These are phyloP conservation scores for Athelia sp. DNA, from an alignment of 1,284 basidiomycete species.

Conservation along the genomic window DNA sequence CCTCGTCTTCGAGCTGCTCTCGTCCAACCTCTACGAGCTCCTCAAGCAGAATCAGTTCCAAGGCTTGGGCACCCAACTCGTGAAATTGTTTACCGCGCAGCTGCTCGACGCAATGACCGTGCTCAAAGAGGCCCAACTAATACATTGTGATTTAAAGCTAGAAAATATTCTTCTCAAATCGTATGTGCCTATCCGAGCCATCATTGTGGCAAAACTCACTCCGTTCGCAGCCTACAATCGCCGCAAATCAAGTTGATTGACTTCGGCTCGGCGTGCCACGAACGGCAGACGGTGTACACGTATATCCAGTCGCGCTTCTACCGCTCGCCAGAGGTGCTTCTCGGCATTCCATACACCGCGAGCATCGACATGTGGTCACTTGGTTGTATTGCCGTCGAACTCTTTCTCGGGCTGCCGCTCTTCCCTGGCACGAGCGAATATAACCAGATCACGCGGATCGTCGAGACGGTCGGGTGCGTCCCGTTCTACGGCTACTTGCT, in stretches of 20 bases:
- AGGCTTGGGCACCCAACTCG: conserved; percentile 92
- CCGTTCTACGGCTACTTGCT: conserved; percentile 9
- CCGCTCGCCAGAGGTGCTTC: conserved; percentile 93
- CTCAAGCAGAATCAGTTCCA: conserved; percentile 99
- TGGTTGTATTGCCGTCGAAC: conserved; percentile 95
- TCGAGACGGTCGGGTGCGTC: conserved; percentile 95
- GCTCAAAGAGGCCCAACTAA: conserved; percentile 91
- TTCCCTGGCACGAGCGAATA: conserved; percentile 99
- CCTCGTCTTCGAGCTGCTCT: conserved; percentile 95
- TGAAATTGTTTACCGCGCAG: conserved; percentile 97
- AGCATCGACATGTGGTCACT: conserved; percentile 96
- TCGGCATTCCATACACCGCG: conserved; percentile 92
- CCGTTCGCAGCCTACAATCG: conserved; percentile 73
- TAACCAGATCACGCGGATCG: conserved; percentile 94
- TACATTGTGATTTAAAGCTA: conserved; percentile 97
- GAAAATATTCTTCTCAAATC: conserved; percentile 95
- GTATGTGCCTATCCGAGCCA: conserved; percentile 37
- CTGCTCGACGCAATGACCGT: conserved; percentile 89
- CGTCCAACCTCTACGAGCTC: conserved; percentile 96
- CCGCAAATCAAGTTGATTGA: conserved; percentile 99
- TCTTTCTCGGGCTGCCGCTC: conserved; percentile 92
- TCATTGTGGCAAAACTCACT: conserved; percentile 6
- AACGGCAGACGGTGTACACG: conserved; percentile 97
- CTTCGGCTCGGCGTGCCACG: conserved; percentile 99
- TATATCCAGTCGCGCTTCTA: conserved; percentile 99